Base-by-base conservation (phyloP, 2,329 filamentous ascomycete species). In the Fusarium proliferatum region DNA sequence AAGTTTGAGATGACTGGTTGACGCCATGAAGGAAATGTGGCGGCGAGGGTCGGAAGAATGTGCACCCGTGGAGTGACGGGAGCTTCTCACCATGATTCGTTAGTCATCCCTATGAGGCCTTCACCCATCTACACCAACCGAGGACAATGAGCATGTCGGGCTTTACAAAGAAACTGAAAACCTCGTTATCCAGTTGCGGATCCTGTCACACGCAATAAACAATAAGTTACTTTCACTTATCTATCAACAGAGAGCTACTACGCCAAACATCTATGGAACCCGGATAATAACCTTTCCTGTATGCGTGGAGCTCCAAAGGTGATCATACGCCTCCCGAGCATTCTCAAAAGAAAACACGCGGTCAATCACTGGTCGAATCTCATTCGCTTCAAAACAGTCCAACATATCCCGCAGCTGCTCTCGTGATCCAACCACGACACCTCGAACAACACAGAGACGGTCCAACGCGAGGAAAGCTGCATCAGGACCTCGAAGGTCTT, bases 351-450 rank as follows among this genome's bases (percentile, higher is more conserved):
- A 19, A 45, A 67, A 67, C 19, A 58, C 45, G 7, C 45, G 51
- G 13, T 67, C 64, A 52, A 67, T 64, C 4, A 67, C 60, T 6
- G 69, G 69, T 6, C 62, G 49, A 15, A 72, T 67, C 17, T 38
- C 10, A 9, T 63, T 70, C 17, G 62, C 39, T 28, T 72, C 66
- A 36, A 72, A 72, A n/a, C 53, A 70, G 6, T 60, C 62, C 12
- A 72, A 6, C 69, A 72, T 67, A 16, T 72, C 69, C n/a, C 61
- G 53, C 23, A 72, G 38, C 43, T 70, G 66, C 39, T 72, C 69
- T 12, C 66, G 61, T 17, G 66, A 72, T 38, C 69, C 69, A 6
- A 70, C 69, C 10, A 72, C 69, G 13, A 70, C 69, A 13, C 66
- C 62, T 12, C 69, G 52, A 21, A 72, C 34, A 28, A 69, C 48